Base-by-base conservation (phyloP, 2,329 filamentous ascomycete species). In the Bipolaris bicolor region DNA sequence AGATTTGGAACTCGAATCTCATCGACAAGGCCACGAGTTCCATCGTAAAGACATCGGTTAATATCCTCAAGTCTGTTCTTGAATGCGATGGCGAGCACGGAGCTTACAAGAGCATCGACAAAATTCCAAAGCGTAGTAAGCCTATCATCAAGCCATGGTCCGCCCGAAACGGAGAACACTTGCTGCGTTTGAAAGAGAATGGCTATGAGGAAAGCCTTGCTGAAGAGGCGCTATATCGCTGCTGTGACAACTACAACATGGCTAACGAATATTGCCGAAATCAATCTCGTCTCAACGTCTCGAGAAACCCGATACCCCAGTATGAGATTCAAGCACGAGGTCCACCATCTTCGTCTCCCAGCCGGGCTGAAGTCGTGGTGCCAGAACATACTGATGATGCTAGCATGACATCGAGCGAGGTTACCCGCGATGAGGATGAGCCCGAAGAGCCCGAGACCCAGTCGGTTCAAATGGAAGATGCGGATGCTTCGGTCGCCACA, bases 1-100 rank as follows among this genome's bases (percentile, higher is more conserved):
- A 88, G 45, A 84, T 98, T 26, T 99, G 95, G 96, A 88, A 91
- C 64, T 96, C 92, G 1, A 82, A 87, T 24, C 86, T 96, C 46
- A 86, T 95, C 16, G 92, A 97, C 66, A 93, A 91, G 67, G 86
- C 92, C 1, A 88, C 90, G 3, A 88, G 88, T 22, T 84, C 87
- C 20, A 90, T 93, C 40, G 86, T 95, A 16, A 90, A 91, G 65
- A 89, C 87, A 52, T 81, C 97, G 13, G 86, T 98, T 58, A 90
- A 92, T 31, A 94, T 97, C 45, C 81, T 99, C 55, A 91, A 90
- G 66, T 86, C 86, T 5, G 88, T 96, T 15, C 84, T 92, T 10
- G 84, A 87, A 56, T 90, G 86, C n/a, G 92, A 97, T 52, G 83
- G 86, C 54, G 95, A 99, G 73, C 77, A 81, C 7, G 83, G 82